These are phyloP conservation scores for Pholiota adiposa DNA, from an alignment of 1,284 basidiomycete species.

Conservation along the genomic window DNA sequence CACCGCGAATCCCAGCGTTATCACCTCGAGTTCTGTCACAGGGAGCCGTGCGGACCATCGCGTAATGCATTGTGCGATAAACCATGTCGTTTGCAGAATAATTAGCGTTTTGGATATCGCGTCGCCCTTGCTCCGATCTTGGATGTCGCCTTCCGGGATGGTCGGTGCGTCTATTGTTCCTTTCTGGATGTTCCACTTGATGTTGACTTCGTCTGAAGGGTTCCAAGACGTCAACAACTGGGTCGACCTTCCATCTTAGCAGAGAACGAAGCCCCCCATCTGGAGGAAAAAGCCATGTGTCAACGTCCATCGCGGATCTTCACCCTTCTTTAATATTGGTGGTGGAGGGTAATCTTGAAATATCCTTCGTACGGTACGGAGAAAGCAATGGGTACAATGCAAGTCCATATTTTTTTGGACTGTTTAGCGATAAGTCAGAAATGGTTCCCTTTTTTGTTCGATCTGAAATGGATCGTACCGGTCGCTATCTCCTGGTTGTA, in stretches of 20 bases:
- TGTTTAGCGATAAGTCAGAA: too few relatives aligned
- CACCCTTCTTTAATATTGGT: not conserved
- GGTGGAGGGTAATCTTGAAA: not conserved
- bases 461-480: not conserved
- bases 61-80: conserved; percentile 28
- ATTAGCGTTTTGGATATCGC: conserved; percentile 28
- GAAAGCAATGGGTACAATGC: too few relatives aligned
- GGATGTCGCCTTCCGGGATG: conserved; percentile 26
- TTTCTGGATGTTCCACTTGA: not conserved
- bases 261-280: conserved; percentile 32
- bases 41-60: conserved; percentile 22
- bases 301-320: conserved; percentile 11
- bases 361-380: not conserved
- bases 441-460: too few relatives aligned
- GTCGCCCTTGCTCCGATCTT: conserved; percentile 31
- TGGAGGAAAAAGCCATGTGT: conserved; percentile 19
- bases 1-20: conserved; percentile 17
- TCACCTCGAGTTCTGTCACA: conserved; percentile 27
- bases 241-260: not conserved
- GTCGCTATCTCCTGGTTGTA: not conserved
- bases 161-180: conserved; percentile 10
- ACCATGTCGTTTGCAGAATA: conserved; percentile 32
- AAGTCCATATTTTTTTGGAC: too few relatives aligned
- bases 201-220: too few relatives aligned
- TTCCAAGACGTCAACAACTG: not conserved